Evolutionary conservation across 306 rosid species (phyloP).

Genomic region (Astragalus glycyphyllos): DNA sequence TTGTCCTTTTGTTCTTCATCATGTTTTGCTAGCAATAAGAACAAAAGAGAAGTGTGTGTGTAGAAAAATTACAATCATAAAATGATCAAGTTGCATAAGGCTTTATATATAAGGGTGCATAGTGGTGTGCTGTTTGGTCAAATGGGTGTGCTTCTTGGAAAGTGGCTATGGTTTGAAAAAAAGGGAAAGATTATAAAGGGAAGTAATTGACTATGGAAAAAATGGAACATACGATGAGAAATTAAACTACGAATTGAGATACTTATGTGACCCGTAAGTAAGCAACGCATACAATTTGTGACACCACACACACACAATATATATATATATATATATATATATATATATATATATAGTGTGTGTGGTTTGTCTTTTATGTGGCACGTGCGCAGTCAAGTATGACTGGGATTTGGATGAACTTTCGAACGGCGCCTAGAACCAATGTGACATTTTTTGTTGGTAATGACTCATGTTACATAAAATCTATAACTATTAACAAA

Average conservation of each 20-base stretch:
- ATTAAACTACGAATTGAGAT: background rate
- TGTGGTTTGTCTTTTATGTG: constrained; percentile 37
- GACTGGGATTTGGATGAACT: background rate
- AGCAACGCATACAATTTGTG: background rate
- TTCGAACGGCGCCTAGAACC: background rate
- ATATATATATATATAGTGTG: no score
- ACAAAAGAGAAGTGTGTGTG: background rate
- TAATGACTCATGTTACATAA: background rate
- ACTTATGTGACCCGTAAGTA: constrained; percentile 52
- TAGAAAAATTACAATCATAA: constrained; percentile 13
- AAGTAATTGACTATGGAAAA: constrained; percentile 31
- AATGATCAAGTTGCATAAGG: constrained; percentile 28
- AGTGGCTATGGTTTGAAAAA: constrained; percentile 39
- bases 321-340: no score
- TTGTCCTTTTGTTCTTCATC: constrained; percentile 57
- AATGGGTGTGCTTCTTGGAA: constrained; percentile 52
- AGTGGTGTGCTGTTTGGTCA: constrained; percentile 34
- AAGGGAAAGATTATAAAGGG: background rate
- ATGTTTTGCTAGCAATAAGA: background rate
- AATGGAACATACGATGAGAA: constrained; percentile 31
- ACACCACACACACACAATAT: background rate
- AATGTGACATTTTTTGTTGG: background rate
- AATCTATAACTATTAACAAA: no score
- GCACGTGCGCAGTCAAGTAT: constrained; percentile 55
- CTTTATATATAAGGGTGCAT: constrained; percentile 42